Conservation (phyloP, 2,329 filamentous ascomycete genomes). For the Venturia asperata region DNA sequence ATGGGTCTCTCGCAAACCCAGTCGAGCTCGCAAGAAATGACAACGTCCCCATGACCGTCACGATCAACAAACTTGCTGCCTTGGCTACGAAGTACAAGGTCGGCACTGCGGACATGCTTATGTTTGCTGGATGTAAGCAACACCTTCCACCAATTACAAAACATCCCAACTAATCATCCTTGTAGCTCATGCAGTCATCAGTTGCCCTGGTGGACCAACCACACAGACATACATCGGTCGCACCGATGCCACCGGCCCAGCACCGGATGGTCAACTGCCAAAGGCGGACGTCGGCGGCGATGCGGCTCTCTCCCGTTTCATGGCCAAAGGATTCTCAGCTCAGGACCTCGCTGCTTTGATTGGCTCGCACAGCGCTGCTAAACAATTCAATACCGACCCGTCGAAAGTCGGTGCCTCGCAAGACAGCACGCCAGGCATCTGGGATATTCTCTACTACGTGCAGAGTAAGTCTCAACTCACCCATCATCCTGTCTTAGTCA, state of each 20-base stretch:
- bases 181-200: constrained; percentile 41
- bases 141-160: constrained; percentile 14
- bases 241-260: constrained; percentile 18
- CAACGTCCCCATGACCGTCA: constrained; percentile 42
- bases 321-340: constrained; percentile 45
- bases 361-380: constrained; percentile 47
- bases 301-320: constrained; percentile 42
- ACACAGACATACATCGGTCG: constrained; percentile 39
- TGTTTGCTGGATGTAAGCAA: constrained; percentile 36
- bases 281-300: constrained; percentile 35
- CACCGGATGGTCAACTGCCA: constrained; percentile 24
- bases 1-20: constrained; percentile 37
- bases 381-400: constrained; percentile 42
- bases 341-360: constrained; percentile 48
- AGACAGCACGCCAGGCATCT: constrained; percentile 21
- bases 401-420: constrained; percentile 22
- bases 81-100: constrained; percentile 40
- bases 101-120: constrained; percentile 49
- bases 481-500: background rate
- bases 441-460: constrained; percentile 25
- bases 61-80: constrained; percentile 33
- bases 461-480: constrained; percentile 23
- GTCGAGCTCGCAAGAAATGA: constrained; percentile 32
- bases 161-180: constrained; percentile 6
- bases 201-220: constrained; percentile 47